These are phyloP conservation scores for Aureobasidium musti DNA, from an alignment of 2,329 filamentous ascomycete species.

Conservation along the genomic window DNA sequence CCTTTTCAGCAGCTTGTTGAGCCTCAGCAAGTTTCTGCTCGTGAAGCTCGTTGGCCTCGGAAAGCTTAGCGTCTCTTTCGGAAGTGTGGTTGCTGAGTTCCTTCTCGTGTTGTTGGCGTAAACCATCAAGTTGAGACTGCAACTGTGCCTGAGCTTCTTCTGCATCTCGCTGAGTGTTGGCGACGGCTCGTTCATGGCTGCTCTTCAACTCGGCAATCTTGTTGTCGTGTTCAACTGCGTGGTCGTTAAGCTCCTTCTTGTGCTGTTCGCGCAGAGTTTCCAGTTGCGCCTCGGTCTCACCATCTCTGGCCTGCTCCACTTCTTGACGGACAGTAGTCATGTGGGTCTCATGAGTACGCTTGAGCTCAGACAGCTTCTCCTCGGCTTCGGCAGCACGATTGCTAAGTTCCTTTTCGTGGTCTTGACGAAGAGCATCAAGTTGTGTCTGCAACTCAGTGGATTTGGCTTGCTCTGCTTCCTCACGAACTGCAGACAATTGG, in stretches of 20 bases:
- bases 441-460: not conserved
- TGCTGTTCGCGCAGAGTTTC: constrained; percentile 2
- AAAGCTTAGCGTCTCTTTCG: not conserved
- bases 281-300: constrained; percentile 7
- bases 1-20: not conserved
- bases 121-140: not conserved
- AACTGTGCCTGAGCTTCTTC: constrained; percentile 12
- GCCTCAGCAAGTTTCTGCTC: constrained; percentile 1
- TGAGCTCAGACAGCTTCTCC: constrained; percentile 3
- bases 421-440: not conserved
- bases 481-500: not conserved
- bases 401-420: constrained; percentile 11
- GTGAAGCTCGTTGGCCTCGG: not conserved
- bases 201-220: constrained; percentile 9
- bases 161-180: not conserved
- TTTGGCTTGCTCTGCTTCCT: constrained; percentile 16
- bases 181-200: constrained; percentile 11
- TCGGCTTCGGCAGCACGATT: not conserved
- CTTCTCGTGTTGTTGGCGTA: constrained; percentile 15
- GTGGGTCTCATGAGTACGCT: not conserved
- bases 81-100: constrained; percentile 2
- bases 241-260: constrained; percentile 1
- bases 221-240: not conserved
- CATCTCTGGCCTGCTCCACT: constrained; percentile 1
- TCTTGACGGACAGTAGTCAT: constrained; percentile 7